Conservation (phyloP, 2,329 filamentous ascomycete genomes). For the Aureobasidium mangrovei region DNA sequence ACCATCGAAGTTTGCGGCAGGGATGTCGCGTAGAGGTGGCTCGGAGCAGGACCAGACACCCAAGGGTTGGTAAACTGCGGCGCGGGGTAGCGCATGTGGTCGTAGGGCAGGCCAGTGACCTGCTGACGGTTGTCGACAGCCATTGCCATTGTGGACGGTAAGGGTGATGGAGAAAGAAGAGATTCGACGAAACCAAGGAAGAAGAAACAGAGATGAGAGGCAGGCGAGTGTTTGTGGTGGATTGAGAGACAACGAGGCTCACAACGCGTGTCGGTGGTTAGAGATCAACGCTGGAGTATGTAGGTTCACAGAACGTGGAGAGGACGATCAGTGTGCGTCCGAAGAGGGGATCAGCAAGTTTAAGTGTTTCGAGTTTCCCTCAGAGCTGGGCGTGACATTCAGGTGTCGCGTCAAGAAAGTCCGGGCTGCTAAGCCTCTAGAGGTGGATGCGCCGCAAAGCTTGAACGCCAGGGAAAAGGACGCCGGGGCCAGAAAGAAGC, state of each 20-base stretch:
- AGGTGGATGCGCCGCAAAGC: constrained; percentile 5
- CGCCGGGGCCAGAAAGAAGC: constrained; percentile 5
- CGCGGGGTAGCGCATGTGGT: constrained; percentile 62
- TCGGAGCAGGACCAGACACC: constrained; percentile 52
- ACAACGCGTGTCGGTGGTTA: constrained; percentile 8
- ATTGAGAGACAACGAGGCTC: constrained; percentile 3
- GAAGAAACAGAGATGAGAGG: not conserved
- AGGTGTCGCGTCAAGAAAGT: constrained; percentile 5
- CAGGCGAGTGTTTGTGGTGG: not conserved
- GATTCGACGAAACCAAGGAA: not conserved
- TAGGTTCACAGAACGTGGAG: constrained; percentile 36
- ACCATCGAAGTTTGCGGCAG: constrained; percentile 52
- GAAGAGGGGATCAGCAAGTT: constrained; percentile 43
- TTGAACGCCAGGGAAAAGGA: not conserved
- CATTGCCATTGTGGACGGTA: constrained; percentile 65
- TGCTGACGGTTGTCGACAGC: constrained; percentile 82
- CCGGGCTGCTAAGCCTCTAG: constrained; percentile 7
- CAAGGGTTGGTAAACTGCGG: constrained; percentile 89
- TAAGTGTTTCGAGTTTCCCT: constrained; percentile 23
- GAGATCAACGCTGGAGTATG: constrained; percentile 22
- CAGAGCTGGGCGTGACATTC: not conserved
- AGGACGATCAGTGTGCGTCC: constrained; percentile 36
- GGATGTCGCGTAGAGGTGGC: constrained; percentile 56
- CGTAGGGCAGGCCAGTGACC: constrained; percentile 71
- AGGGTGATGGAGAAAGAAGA: constrained; percentile 18